phyloP scores from a whole-genome alignment of 1,284 basidiomycete genomes.

The Irpex lacteus region DNA sequence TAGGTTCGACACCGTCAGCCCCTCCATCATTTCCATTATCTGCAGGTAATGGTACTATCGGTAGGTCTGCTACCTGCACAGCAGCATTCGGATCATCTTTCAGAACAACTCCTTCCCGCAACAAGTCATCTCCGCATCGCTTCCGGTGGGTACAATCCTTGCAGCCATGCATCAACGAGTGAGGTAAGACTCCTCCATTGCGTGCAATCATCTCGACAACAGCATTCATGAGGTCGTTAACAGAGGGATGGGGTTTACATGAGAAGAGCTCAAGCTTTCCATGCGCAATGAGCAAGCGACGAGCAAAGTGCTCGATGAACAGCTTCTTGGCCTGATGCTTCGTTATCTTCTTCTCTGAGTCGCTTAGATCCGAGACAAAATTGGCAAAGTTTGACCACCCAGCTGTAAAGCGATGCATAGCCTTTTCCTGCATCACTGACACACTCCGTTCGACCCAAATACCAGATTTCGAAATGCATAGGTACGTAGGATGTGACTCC shows the following conservation, averaged over 20 bases:
- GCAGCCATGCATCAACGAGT: conserved; percentile 5
- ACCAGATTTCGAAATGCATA: conserved; percentile 9
- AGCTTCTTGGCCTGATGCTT: conserved; percentile 4
- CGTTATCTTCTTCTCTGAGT: background rate
- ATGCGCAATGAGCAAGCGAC: conserved; percentile 1
- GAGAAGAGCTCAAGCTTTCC: background rate
- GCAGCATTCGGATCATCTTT: background rate
- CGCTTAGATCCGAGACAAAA: background rate
- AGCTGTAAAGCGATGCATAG: background rate
- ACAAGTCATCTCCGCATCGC: conserved; percentile 1
- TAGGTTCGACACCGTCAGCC: background rate
- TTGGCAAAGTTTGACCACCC: conserved; percentile 9
- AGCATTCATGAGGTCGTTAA: background rate
- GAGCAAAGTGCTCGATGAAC: conserved; percentile 8
- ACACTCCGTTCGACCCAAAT: background rate
- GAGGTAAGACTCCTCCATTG: conserved; percentile 3
- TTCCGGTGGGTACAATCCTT: conserved; percentile 9
- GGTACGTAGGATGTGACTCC: conserved; percentile 1
- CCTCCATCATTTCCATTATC: too few relatives aligned
- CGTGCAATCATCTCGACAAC: background rate
- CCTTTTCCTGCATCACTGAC: background rate
- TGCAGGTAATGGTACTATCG: background rate
- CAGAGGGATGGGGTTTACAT: background rate
- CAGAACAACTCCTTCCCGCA: conserved; percentile 2
- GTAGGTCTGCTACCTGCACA: background rate